A percentile compares a stretch with the other conserved stretches of the same genome.
Conservation (phyloP, 331 rosid genomes). For the Ulmus americana region DNA sequence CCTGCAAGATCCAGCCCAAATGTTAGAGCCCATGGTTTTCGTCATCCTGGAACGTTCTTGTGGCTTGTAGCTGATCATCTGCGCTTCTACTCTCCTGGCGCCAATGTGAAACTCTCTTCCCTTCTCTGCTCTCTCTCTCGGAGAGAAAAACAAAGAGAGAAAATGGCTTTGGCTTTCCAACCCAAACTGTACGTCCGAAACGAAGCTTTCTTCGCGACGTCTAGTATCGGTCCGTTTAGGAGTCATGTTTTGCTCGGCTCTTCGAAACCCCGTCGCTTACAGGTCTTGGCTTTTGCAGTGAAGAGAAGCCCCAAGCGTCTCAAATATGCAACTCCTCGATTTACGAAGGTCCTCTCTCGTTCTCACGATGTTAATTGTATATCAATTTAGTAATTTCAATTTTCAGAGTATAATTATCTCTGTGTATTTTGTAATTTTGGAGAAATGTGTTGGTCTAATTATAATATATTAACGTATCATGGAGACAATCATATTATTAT, state of each 20-base stretch:
- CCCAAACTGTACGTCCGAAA: constrained; percentile 22
- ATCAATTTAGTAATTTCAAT: neutral
- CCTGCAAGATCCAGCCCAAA: too few relatives aligned
- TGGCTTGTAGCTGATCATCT: neutral
- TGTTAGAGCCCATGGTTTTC: too few relatives aligned
- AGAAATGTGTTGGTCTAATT: neutral
- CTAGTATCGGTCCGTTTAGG: constrained; percentile 10
- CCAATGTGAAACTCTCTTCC: neutral
- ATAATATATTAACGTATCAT: too few relatives aligned
- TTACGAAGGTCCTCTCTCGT: constrained; percentile 54
- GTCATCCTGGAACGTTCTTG: neutral
- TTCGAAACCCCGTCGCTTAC: constrained; percentile 25
- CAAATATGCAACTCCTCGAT: constrained; percentile 69
- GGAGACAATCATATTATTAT: neutral
- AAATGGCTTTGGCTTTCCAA: constrained; percentile 24
- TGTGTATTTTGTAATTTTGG: neutral
- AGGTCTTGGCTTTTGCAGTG: constrained; percentile 37
- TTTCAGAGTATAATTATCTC: neutral
- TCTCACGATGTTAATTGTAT: neutral
- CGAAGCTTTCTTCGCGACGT: constrained; percentile 15
- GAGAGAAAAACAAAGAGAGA: neutral
- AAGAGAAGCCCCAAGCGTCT: constrained; percentile 97
- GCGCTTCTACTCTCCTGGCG: neutral
- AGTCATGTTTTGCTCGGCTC: constrained; percentile 21
- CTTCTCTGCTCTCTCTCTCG: neutral